Conservation (phyloP, 192 early-diverging fungal species). For the Entomortierella parvispora region DNA sequence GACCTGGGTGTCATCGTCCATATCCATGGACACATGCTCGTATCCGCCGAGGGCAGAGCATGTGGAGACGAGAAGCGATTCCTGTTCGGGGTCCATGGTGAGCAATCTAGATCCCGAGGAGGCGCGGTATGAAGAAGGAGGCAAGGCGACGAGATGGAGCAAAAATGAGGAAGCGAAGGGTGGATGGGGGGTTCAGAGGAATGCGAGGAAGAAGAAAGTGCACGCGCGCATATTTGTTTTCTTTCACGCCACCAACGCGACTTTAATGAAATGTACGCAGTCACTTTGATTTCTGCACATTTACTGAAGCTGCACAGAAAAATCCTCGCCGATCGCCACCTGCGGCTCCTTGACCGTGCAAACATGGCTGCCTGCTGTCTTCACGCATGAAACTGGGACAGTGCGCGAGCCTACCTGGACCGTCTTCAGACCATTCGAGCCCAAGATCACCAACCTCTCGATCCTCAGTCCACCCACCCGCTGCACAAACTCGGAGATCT, state of each 20-base stretch:
- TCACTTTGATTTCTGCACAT: neutral
- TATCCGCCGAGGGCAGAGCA: conserved; percentile 86
- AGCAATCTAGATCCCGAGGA: neutral
- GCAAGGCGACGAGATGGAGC: neutral
- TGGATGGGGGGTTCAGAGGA: neutral
- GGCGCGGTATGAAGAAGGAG: neutral
- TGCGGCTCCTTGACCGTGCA: conserved; percentile 43
- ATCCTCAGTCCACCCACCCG: conserved; percentile 44
- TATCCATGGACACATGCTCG: conserved; percentile 59
- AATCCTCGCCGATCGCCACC: conserved; percentile 36
- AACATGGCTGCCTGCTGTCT: conserved; percentile 25
- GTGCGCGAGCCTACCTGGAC: conserved; percentile 32
- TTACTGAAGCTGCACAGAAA: conserved; percentile 22
- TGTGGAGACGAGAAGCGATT: conserved; percentile 72
- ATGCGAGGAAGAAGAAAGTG: neutral
- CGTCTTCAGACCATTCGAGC: conserved; percentile 43
- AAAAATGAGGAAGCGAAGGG: neutral
- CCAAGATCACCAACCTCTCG: conserved; percentile 57
- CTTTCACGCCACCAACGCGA: too few species aligned
- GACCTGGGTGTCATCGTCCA: conserved; percentile 50
- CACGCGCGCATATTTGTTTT: neutral
- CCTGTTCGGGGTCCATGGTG: conserved; percentile 41
- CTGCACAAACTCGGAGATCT: conserved; percentile 29
- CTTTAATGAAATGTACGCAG: neutral
- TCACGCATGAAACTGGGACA: conserved; percentile 42